phyloP scores from a whole-genome alignment of 148 eudicot species.

The Cornus kousa region DNA sequence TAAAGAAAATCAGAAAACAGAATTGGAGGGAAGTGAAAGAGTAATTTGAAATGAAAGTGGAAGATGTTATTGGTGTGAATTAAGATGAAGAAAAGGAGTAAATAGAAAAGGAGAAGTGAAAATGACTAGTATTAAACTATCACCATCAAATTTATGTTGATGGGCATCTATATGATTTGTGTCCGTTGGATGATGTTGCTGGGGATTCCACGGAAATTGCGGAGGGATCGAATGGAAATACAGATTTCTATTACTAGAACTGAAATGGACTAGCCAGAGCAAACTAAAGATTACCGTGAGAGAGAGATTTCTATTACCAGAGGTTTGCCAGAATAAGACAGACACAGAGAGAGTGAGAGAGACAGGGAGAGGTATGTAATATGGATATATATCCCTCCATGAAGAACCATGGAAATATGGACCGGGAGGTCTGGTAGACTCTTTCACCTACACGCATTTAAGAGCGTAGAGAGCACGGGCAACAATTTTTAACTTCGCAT shows the following conservation, averaged over 20 bases:
- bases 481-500: no score
- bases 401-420: neutral
- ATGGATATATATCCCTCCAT: no score
- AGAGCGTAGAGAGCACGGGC: neutral
- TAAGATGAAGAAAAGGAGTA: neutral
- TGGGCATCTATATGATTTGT: no score
- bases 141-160: neutral
- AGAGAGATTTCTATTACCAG: no score
- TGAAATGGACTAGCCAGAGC: neutral
- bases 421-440: neutral
- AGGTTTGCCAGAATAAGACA: neutral
- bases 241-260: neutral
- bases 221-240: neutral
- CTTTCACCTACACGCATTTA: neutral
- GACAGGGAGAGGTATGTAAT: neutral
- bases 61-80: neutral
- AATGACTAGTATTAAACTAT: neutral
- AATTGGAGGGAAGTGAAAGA: neutral
- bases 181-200: neutral
- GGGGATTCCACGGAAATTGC: neutral
- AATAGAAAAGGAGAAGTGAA: neutral
- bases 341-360: neutral
- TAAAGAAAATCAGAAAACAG: neutral
- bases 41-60: no score
- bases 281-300: no score